Percentiles rank a stretch among this genome's conserved stretches.
phyloP scores from a whole-genome alignment of 164 flowering plant species.

The Magnolia changhungtana region DNA sequence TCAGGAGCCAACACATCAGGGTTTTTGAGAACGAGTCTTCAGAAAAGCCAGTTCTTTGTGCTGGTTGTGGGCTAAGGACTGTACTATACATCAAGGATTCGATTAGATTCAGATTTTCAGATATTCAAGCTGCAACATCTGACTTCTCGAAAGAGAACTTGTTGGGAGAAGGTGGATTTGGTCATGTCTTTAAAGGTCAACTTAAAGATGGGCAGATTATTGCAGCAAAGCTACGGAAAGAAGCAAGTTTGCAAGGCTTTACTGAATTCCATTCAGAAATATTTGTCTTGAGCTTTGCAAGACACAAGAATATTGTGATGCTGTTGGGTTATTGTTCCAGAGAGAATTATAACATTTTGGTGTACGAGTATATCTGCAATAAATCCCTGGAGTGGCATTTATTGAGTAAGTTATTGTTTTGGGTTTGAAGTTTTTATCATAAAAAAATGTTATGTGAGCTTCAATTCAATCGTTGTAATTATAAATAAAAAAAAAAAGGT shows the following conservation, averaged over 20 bases:
- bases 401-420: slow-evolving; percentile 32
- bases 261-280: slow-evolving; percentile 53
- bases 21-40: slow-evolving; percentile 14
- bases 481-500: too few relatives aligned
- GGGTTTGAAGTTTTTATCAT: background rate
- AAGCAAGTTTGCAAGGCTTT: slow-evolving; percentile 56
- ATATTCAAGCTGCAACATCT: slow-evolving; percentile 49
- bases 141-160: slow-evolving; percentile 44
- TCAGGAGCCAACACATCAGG: slow-evolving; percentile 8
- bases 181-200: slow-evolving; percentile 51
- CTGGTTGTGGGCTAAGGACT: slow-evolving; percentile 44
- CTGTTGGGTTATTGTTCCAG: slow-evolving; percentile 55
- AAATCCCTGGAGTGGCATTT: slow-evolving; percentile 61
- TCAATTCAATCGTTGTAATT: background rate
- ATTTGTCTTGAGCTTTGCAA: slow-evolving; percentile 49
- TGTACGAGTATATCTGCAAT: slow-evolving; percentile 70
- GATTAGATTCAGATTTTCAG: slow-evolving; percentile 37
- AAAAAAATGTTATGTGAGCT: background rate
- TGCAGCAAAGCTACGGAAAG: slow-evolving; percentile 60
- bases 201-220: slow-evolving; percentile 58
- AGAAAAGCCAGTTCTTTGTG: slow-evolving; percentile 49
- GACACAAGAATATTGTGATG: slow-evolving; percentile 67
- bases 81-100: slow-evolving; percentile 39
- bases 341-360: slow-evolving; percentile 48
- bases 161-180: slow-evolving; percentile 69